A percentile compares a stretch with the other conserved stretches of the same genome.
Conservation (phyloP, 805 yeast genomes). For the Myxozyma melibiosi region DNA sequence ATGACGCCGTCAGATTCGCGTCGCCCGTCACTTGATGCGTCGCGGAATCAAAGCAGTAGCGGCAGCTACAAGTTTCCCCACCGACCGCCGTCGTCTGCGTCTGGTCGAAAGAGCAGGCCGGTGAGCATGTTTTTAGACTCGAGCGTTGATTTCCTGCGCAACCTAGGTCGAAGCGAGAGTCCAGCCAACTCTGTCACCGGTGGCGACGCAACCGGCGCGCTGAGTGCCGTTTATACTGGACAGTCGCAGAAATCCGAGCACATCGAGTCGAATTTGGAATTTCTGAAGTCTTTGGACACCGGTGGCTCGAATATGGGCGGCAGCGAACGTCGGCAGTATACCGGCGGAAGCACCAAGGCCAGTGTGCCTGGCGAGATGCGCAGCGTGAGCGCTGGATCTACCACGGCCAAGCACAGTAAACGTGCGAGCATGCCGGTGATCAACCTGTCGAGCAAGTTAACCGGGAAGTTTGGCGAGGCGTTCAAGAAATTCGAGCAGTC, state of each 20-base stretch:
- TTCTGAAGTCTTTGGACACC: conserved; percentile 29
- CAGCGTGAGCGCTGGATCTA: conserved; percentile 17
- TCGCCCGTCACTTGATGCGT: conserved; percentile 23
- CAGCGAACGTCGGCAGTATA: not conserved
- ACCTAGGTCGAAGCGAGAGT: conserved; percentile 24
- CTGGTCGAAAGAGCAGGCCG: conserved; percentile 22
- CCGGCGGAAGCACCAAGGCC: conserved; percentile 1
- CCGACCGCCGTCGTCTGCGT: conserved; percentile 8
- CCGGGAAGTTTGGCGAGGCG: conserved; percentile 33
- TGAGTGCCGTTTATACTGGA: conserved; percentile 21
- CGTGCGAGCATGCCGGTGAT: conserved; percentile 22
- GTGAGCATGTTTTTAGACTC: conserved; percentile 32
- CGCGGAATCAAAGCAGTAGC: not conserved
- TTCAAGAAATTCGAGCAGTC: conserved; percentile 23
- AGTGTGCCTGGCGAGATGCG: not conserved
- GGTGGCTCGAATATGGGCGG: conserved; percentile 23
- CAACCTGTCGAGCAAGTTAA: conserved; percentile 1
- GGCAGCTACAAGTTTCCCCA: conserved; percentile 1
- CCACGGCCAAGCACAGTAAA: conserved; percentile 20
- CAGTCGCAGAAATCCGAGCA: conserved; percentile 30
- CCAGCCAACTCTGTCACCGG: conserved; percentile 23
- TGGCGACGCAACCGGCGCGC: conserved; percentile 3
- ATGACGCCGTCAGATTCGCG: conserved; percentile 25
- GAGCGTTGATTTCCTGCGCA: conserved; percentile 30
- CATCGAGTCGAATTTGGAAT: conserved; percentile 30